These are phyloP conservation scores for Eucalyptus microcorys DNA, from an alignment of 345 rosid species.

Conservation along the genomic window DNA sequence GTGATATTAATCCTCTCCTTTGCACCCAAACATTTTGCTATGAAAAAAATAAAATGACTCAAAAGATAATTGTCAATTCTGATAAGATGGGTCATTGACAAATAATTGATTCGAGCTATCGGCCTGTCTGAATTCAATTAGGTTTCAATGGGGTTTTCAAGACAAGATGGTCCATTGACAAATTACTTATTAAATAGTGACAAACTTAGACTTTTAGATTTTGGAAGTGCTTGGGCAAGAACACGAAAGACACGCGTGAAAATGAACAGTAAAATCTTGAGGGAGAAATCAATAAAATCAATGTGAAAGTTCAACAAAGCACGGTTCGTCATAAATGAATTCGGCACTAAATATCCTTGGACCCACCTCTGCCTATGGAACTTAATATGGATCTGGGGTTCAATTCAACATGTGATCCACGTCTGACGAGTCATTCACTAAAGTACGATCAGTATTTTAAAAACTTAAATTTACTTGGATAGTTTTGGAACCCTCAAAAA, in stretches of 20 bases:
- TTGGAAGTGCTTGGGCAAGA: not conserved
- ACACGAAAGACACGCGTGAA: not conserved
- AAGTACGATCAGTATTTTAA: not conserved
- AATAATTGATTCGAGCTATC: not conserved
- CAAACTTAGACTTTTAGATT: not conserved
- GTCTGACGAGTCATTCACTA: not conserved
- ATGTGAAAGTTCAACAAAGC: not conserved
- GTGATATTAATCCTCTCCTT: too few species aligned
- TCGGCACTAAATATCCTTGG: not conserved
- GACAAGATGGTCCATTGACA: not conserved
- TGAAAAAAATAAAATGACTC: not conserved
- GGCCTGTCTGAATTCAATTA: not conserved
- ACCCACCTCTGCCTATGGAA: not conserved
- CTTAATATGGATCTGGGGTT: not conserved
- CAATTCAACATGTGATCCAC: not conserved
- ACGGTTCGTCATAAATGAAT: not conserved
- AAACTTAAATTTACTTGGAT: not conserved
- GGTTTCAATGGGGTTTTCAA: not conserved
- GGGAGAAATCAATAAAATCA: not conserved
- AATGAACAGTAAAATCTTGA: not conserved
- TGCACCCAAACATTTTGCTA: too few species aligned
- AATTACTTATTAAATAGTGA: not conserved
- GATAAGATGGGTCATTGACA: too few species aligned
- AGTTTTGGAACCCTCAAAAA: not conserved
- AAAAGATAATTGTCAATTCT: too few species aligned